Base-by-base conservation (phyloP, 306 rosid genomes). In the Rosa persica region DNA sequence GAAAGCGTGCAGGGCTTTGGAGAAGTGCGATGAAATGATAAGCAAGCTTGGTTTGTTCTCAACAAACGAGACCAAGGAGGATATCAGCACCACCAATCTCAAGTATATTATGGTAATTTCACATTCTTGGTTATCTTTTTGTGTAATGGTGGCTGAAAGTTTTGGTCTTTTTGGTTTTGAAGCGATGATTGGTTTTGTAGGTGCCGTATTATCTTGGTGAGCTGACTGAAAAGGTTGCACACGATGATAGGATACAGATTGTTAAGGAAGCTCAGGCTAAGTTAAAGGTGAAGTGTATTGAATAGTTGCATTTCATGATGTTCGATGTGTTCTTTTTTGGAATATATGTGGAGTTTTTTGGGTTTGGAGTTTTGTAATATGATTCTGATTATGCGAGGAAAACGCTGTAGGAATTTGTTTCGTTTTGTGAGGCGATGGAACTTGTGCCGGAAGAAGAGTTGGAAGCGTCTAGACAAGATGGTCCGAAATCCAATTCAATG, bases 151-250 rank as follows among this genome's bases (percentile, higher is more conserved):
- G 6, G 30, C 13, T 16, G 12, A 38, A 77, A n/a, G 39, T 11
- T 67, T 38, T 64, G 69, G 13, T 27, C 40, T 46, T 17, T 64
- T 61, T 25, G 15, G 19, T 34, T 12, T 76, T 38, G 25, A 30
- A 46, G 5, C 58, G 58, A 44, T 48, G 46, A 46, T 43, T 66
- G 68, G 38, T 58, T 72, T 81, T 83, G 23, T 84, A 95, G 99
- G 98, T 93, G 70, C 92, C 96, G 0, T 95, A 87, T 88, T 95
- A 95, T 81, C 96, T 91, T 6, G 99, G 90, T 67, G 99, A 93
- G 88, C 78, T 95, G 88, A 89, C 93, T 2, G 99, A 95, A 75
- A 93, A 86, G 72, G 80, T 95, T 86, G 87, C 66, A 58, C 90
- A 83, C 60, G 94, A 84, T 78, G 96, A 93, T 85, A 91, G 98